Evolutionary conservation across 2,329 filamentous ascomycete genomes (phyloP).

Genomic region (Juglanconis juglandina): DNA sequence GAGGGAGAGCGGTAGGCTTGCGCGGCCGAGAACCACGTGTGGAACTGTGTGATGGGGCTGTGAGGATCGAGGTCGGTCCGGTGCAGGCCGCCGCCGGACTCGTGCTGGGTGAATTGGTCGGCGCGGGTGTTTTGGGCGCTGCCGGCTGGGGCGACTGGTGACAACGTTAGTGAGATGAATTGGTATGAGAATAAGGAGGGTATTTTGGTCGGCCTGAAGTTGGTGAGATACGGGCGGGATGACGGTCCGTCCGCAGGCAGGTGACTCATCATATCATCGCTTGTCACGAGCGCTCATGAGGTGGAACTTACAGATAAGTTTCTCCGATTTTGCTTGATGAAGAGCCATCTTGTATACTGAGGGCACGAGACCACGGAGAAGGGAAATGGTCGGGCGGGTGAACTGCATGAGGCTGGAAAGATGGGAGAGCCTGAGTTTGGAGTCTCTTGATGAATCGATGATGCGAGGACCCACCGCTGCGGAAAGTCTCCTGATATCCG

Average conservation of each 20-base stretch:
- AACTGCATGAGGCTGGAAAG: conserved; percentile 1
- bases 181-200: background rate
- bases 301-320: conserved; percentile 46
- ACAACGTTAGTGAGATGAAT: conserved; percentile 1
- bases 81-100: conserved; percentile 52
- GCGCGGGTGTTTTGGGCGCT: conserved; percentile 60
- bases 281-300: background rate
- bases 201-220: background rate
- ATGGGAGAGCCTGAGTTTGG: background rate
- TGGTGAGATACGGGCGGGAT: background rate
- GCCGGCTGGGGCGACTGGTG: conserved; percentile 61
- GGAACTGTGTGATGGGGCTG: conserved; percentile 78
- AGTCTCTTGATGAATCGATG: background rate
- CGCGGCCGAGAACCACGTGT: conserved; percentile 81
- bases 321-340: conserved; percentile 36
- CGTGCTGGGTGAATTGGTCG: conserved; percentile 66
- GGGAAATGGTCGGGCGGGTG: background rate
- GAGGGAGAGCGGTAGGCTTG: conserved; percentile 34
- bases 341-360: conserved; percentile 40
- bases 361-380: conserved; percentile 5
- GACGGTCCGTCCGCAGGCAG: background rate
- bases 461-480: background rate
- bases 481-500: background rate
- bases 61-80: conserved; percentile 55
- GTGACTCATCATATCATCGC: conserved; percentile 3